Base-by-base conservation (phyloP, 2,329 filamentous ascomycete species). In the Penicillium sp. region DNA sequence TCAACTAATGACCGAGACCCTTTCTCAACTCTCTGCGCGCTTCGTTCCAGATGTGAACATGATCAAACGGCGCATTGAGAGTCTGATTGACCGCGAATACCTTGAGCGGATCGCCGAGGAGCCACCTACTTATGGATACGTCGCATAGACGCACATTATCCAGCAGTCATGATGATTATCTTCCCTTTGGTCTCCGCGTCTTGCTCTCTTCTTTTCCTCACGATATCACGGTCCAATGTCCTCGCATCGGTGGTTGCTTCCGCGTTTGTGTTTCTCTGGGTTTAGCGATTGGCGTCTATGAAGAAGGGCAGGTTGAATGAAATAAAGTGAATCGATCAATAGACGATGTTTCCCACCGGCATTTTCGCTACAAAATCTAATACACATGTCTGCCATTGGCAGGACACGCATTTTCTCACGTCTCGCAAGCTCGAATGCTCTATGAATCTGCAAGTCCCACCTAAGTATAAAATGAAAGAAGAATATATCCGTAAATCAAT, bases 21-120 rank as follows among this genome's bases (percentile, higher is more conserved):
- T 79, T 33, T 64, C 70, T 4, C 76, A 78, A 50, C 63, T 79
- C 3, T 72, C 72, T 1, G 57, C 67, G 8, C 72, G 77, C 29
- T 79, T 79, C 54, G 69, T 71, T 29, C 77, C 77, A 0, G 76
- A 79, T 52, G 72, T 78, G 18, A 70, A 70, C 43, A 78, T 78
- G 75, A 69, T 79, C 57, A 79, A 79, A 61, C 75, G 73, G 54
- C 69, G 75, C 28, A 77, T 79, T 38, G 77, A 79, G 56, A 76
- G 72, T 55, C 58, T 79, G 54, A 79, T 79, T 46, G 77, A 79
- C 51, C 71, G 77, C 39, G 77, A 79, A 54, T 79, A 79, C 58
- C 59, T 79, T 30, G 77, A 79, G 47, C 70, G 71, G 37, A 55
- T 73, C 6, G 56, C 62, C 5, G 71, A 72, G 16, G 70, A 76